Evolutionary conservation across 2,329 filamentous ascomycete genomes (phyloP).

Genomic region (Metarhizium anisopliae): DNA sequence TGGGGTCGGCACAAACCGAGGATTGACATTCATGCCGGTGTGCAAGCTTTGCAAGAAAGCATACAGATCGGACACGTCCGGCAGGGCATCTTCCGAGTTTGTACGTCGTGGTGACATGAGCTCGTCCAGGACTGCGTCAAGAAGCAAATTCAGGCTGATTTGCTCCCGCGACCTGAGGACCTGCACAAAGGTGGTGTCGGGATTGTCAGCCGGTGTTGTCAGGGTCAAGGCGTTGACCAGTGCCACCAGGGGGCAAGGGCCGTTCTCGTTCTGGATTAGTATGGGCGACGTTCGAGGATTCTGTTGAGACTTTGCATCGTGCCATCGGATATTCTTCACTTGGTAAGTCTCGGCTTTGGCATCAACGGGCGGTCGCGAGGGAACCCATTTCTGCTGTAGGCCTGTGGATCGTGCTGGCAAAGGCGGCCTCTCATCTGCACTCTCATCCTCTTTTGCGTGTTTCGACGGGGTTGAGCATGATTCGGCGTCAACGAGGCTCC

Average conservation of each 20-base stretch:
- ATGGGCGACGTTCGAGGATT: conserved; percentile 73
- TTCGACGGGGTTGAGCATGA: conserved; percentile 14
- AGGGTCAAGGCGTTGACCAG: conserved; percentile 87
- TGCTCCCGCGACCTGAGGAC: conserved; percentile 74
- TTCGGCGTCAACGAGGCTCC: conserved; percentile 42
- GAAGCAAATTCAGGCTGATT: conserved; percentile 73
- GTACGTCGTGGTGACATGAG: conserved; percentile 70
- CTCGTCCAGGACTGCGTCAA: conserved; percentile 89
- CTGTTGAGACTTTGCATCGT: conserved; percentile 51
- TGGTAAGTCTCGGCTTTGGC: conserved; percentile 70
- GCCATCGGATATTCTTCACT: conserved; percentile 86
- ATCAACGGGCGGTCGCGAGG: conserved; percentile 33
- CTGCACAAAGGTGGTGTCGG: conserved; percentile 64
- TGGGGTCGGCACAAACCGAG: conserved; percentile 62
- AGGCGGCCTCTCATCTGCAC: conserved; percentile 19
- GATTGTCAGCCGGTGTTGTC: conserved; percentile 58
- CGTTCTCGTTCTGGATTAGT: conserved; percentile 86
- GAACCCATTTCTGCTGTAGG: conserved; percentile 23
- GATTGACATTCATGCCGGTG: conserved; percentile 98
- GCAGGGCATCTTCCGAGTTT: conserved; percentile 54
- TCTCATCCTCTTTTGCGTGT: conserved; percentile 6
- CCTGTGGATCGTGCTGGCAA: conserved; percentile 28
- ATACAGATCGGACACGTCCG: conserved; percentile 83
- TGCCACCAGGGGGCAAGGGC: conserved; percentile 85
- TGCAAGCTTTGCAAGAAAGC: conserved; percentile 80